Conservation (phyloP, 352 stramenopile genomes). For the Blastocystis sp. region DNA sequence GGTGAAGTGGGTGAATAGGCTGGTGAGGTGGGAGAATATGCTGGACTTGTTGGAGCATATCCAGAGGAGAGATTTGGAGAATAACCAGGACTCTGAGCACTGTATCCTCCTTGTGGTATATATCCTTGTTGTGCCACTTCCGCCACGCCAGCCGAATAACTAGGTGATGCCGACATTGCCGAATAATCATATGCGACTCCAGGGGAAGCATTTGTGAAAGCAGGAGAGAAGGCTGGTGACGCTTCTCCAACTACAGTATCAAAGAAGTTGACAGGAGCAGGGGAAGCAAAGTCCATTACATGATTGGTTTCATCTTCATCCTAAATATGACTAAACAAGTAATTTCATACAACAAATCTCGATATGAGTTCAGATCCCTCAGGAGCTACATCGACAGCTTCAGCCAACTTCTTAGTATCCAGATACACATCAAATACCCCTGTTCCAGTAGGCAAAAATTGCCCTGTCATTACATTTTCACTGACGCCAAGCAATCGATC, state of each 20-base stretch:
- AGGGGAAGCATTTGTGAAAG: constrained; percentile 72
- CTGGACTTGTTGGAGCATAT: constrained; percentile 80
- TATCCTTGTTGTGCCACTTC: constrained; percentile 75
- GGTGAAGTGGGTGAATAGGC: constrained; percentile 25
- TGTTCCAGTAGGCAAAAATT: constrained; percentile 90
- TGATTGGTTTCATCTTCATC: constrained; percentile 73
- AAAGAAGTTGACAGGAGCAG: constrained; percentile 79
- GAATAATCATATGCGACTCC: constrained; percentile 72
- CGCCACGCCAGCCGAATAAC: constrained; percentile 72
- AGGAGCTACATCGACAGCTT: constrained; percentile 92
- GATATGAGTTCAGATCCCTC: constrained; percentile 75
- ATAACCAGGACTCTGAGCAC: constrained; percentile 80
- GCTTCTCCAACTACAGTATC: constrained; percentile 61
- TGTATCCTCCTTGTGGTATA: constrained; percentile 77
- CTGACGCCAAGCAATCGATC: constrained; percentile 94
- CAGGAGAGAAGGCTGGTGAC: constrained; percentile 71
- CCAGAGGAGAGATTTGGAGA: constrained; percentile 78
- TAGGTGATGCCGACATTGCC: constrained; percentile 75
- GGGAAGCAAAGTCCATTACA: constrained; percentile 78
- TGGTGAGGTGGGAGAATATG: constrained; percentile 72
- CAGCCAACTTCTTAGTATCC: constrained; percentile 93
- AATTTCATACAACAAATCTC: constrained; percentile 73
- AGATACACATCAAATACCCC: constrained; percentile 95
- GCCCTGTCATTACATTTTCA: constrained; percentile 97
- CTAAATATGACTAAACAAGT: constrained; percentile 75